A percentile compares a stretch with the other conserved stretches of the same genome.
phyloP scores from a whole-genome alignment of 495 filamentous ascomycete genomes.

The Penicillium antarcticum region DNA sequence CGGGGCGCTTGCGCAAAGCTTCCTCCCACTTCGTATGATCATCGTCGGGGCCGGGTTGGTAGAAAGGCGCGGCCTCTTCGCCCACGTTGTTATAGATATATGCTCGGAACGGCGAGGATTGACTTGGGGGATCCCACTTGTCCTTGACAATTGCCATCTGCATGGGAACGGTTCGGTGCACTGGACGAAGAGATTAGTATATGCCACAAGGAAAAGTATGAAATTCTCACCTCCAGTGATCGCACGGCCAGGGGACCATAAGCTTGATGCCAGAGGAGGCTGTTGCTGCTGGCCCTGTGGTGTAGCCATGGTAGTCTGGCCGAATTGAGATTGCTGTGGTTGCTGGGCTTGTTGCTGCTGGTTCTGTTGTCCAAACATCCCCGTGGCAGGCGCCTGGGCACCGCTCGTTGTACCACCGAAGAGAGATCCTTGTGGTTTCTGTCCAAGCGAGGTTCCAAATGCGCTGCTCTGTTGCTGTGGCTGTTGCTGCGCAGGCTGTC shows the following conservation, averaged over 20 bases:
- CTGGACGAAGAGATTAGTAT: conserved; percentile 18
- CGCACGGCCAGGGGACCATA: conserved; percentile 48
- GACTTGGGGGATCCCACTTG: conserved; percentile 78
- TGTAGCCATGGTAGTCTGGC: conserved; percentile 26
- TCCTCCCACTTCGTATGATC: conserved; percentile 90
- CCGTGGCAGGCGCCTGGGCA: no score
- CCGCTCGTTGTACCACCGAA: conserved; percentile 26
- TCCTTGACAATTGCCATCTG: conserved; percentile 74
- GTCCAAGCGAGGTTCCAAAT: conserved; percentile 29
- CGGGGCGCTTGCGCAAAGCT: conserved; percentile 79
- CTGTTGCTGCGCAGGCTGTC: conserved; percentile 20
- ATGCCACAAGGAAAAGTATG: not conserved
- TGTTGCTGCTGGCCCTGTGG: conserved; percentile 36
- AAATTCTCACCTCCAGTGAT: conserved; percentile 38
- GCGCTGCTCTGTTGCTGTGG: conserved; percentile 23
- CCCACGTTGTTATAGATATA: conserved; percentile 95
- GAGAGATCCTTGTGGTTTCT: conserved; percentile 37
- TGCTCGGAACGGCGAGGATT: conserved; percentile 74
- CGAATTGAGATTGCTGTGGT: conserved; percentile 33
- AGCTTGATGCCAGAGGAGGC: conserved; percentile 38
- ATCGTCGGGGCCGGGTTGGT: conserved; percentile 70
- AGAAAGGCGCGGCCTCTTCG: conserved; percentile 75
- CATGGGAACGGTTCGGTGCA: conserved; percentile 77
- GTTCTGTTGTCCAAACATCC: conserved; percentile 12
- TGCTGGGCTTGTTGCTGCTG: conserved; percentile 38